These are phyloP conservation scores for Chaetomium sp. DNA, from an alignment of 2,329 filamentous ascomycete genomes.

Conservation along the genomic window DNA sequence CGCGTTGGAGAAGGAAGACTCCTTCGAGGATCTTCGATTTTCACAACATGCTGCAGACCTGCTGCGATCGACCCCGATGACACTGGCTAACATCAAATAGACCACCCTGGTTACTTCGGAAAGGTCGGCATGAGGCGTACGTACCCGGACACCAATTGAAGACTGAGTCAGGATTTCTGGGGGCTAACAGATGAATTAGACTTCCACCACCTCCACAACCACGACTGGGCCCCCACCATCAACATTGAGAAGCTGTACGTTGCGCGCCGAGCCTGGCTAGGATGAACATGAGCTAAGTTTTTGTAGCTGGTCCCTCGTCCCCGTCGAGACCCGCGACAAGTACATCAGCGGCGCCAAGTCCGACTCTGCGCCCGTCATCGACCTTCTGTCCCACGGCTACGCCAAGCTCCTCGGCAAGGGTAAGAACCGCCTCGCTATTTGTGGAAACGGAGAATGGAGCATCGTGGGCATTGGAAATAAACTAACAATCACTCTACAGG, in stretches of 20 bases:
- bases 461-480: not conserved
- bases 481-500: conserved; percentile 31
- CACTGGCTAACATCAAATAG: conserved; percentile 40
- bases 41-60: conserved; percentile 5
- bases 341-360: conserved; percentile 75
- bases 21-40: not conserved
- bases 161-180: not conserved
- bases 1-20: not conserved
- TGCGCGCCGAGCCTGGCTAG: conserved; percentile 34
- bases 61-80: conserved; percentile 69
- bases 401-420: conserved; percentile 97
- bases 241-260: conserved; percentile 82
- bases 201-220: conserved; percentile 94
- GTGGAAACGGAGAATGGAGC: not conserved
- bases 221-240: conserved; percentile 98
- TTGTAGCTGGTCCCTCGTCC: conserved; percentile 87
- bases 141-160: conserved; percentile 4
- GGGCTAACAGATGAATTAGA: conserved; percentile 35
- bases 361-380: conserved; percentile 94
- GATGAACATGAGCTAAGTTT: conserved; percentile 1
- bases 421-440: conserved; percentile 11
- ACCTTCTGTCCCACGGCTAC: conserved; percentile 95
- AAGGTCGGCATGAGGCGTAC: conserved; percentile 77
- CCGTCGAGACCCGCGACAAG: conserved; percentile 84
- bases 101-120: conserved; percentile 99